phyloP scores from a whole-genome alignment of 768 basidiomycete species.

The Xerocomellus intermedius region DNA sequence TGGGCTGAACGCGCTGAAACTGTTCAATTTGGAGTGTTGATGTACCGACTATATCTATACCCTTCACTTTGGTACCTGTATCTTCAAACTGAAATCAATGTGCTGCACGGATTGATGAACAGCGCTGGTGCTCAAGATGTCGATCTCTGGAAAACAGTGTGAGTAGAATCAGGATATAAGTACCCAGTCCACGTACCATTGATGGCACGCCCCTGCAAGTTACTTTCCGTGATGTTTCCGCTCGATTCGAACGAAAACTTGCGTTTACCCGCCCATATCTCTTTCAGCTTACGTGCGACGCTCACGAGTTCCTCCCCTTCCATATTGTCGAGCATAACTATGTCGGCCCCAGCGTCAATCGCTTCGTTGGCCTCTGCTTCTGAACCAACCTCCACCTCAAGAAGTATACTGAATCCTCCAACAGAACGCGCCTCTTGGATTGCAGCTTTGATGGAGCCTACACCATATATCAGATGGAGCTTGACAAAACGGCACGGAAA shows the following conservation, averaged over 20 bases:
- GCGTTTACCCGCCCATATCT: constrained; percentile 75
- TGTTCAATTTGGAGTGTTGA: constrained; percentile 54
- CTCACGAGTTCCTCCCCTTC: constrained; percentile 68
- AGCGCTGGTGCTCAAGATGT: constrained; percentile 88
- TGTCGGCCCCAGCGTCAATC: constrained; percentile 92
- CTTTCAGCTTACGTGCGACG: constrained; percentile 69
- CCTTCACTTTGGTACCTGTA: constrained; percentile 60
- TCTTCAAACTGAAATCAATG: constrained; percentile 96
- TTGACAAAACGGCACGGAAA: neutral
- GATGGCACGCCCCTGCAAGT: constrained; percentile 76
- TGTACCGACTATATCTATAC: constrained; percentile 7
- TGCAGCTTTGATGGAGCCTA: constrained; percentile 89
- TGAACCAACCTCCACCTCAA: constrained; percentile 91
- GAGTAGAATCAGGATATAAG: neutral
- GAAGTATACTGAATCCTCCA: constrained; percentile 86
- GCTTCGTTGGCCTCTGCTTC: constrained; percentile 94
- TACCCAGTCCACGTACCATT: constrained; percentile 53
- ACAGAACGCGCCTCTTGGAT: constrained; percentile 83
- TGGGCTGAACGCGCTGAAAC: constrained; percentile 67
- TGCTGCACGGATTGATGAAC: constrained; percentile 93
- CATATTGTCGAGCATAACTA: constrained; percentile 95
- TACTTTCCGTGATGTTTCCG: constrained; percentile 90
- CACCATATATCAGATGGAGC: constrained; percentile 4
- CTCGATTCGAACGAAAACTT: constrained; percentile 92
- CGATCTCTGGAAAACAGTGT: constrained; percentile 64